A percentile compares a stretch with the other conserved stretches of the same genome.
Evolutionary conservation across 768 basidiomycete species (phyloP).

Genomic region (Amanita subjunquillea): DNA sequence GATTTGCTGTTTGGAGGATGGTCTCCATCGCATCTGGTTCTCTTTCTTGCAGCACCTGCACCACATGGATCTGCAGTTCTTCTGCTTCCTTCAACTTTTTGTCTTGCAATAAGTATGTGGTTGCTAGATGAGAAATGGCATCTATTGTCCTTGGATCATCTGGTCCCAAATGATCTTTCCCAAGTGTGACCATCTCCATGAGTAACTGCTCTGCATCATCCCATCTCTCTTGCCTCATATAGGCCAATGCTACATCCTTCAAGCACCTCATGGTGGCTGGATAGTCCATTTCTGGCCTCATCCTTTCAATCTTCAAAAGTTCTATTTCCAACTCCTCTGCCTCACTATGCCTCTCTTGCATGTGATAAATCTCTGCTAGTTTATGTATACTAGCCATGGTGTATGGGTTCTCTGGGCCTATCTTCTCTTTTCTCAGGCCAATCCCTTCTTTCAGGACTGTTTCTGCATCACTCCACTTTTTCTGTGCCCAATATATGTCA

Average conservation of each 20-base stretch:
- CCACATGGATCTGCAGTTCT: background rate
- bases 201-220: background rate
- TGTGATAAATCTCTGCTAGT: background rate
- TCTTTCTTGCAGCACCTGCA: background rate
- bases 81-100: background rate
- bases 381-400: background rate
- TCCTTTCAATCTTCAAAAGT: background rate
- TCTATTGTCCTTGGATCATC: background rate
- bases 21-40: background rate
- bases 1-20: background rate
- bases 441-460: background rate
- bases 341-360: background rate
- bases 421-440: background rate
- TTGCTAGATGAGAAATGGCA: background rate
- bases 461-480: conserved; percentile 1
- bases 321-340: background rate
- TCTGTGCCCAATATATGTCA: background rate
- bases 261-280: background rate
- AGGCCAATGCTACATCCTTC: background rate
- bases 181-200: background rate
- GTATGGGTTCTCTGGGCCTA: background rate
- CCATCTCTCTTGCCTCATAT: background rate
- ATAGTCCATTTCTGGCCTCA: background rate
- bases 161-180: background rate
- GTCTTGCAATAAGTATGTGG: background rate